phyloP scores from a whole-genome alignment of 2,329 filamentous ascomycete species.

The Fusarium fracticaudum region DNA sequence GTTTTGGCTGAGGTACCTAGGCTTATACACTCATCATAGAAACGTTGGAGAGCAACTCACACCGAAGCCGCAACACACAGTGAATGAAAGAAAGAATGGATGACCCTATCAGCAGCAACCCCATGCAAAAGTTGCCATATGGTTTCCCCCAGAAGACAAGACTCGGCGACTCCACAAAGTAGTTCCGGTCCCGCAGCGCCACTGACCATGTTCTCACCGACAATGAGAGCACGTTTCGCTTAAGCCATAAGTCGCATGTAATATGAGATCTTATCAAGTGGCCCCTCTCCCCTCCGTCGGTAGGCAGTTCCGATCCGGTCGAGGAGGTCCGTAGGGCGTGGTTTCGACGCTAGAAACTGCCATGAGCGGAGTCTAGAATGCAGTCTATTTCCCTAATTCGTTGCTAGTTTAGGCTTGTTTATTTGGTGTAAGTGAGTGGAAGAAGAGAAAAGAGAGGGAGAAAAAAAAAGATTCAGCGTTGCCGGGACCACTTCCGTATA shows the following conservation, averaged over 20 bases:
- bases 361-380: slow-evolving; percentile 11
- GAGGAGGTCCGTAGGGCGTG: slow-evolving; percentile 13
- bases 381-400: slow-evolving; percentile 7
- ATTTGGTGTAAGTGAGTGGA: background rate
- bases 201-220: slow-evolving; percentile 1
- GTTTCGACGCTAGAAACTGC: slow-evolving; percentile 16
- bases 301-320: slow-evolving; percentile 24
- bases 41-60: background rate
- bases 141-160: background rate
- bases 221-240: background rate
- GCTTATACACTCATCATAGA: background rate
- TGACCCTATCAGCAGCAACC: background rate
- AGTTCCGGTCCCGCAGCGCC: slow-evolving; percentile 27
- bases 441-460: background rate
- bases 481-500: slow-evolving; percentile 16
- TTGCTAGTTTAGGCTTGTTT: background rate
- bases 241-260: background rate
- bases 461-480: background rate
- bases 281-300: slow-evolving; percentile 9
- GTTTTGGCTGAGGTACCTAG: background rate
- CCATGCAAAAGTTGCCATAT: background rate
- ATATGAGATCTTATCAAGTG: background rate
- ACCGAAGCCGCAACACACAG: background rate
- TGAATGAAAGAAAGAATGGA: background rate
- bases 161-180: slow-evolving; percentile 1